Conservation (phyloP, 139 green algal genomes). For the Nannochloris sp. region DNA sequence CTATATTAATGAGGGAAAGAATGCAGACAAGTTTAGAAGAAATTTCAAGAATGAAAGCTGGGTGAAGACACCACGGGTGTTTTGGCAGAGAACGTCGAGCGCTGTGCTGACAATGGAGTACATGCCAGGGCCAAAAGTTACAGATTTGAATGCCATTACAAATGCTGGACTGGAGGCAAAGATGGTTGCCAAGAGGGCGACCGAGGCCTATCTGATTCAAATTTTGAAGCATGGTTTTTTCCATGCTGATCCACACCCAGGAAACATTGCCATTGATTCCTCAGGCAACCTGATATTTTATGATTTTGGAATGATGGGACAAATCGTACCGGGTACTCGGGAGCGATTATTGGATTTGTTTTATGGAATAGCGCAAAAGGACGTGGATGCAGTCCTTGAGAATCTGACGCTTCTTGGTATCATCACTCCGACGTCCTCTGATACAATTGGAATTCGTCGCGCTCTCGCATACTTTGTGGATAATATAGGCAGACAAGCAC, state of each 20-base stretch:
- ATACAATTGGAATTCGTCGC: constrained; percentile 44
- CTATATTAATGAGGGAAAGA: constrained; percentile 45
- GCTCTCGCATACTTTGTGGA: constrained; percentile 70
- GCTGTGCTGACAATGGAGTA: constrained; percentile 92
- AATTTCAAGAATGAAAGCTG: constrained; percentile 60
- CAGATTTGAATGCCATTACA: constrained; percentile 29
- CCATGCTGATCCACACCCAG: constrained; percentile 32
- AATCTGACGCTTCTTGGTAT: constrained; percentile 60
- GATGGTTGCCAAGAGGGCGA: constrained; percentile 26
- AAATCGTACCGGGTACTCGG: constrained; percentile 27
- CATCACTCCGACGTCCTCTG: constrained; percentile 48
- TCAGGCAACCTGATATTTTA: constrained; percentile 31
- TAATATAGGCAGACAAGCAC: constrained; percentile 49
- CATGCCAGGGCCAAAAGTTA: constrained; percentile 80
- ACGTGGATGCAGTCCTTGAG: constrained; percentile 31
- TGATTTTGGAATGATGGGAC: constrained; percentile 50
- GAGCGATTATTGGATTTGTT: constrained; percentile 60
- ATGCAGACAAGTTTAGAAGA: constrained; percentile 46
- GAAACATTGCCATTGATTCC: constrained; percentile 31
- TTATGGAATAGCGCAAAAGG: constrained; percentile 38
- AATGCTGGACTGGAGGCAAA: constrained; percentile 36
- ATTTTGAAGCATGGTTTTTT: constrained; percentile 49
- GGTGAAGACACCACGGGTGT: constrained; percentile 58
- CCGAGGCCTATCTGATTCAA: constrained; percentile 46
- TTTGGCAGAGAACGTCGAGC: constrained; percentile 72